A percentile compares a stretch with the other conserved stretches of the same genome.
These are phyloP conservation scores for Takakia lepidozioides DNA, from an alignment of 225 moss, liverwort and hornwort species.

Conservation along the genomic window DNA sequence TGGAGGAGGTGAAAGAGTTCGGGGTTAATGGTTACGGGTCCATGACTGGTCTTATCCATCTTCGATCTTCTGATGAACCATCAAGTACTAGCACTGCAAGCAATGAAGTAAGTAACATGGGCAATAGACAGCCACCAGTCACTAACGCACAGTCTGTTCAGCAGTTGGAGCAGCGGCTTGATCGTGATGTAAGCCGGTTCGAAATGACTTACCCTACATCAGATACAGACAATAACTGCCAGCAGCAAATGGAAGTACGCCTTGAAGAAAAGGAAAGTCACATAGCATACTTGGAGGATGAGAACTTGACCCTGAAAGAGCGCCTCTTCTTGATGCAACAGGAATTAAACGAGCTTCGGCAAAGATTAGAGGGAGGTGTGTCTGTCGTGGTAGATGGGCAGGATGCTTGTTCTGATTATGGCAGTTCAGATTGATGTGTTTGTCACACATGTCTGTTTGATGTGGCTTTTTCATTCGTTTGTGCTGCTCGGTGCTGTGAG, in stretches of 20 bases:
- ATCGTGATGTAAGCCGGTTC: conserved; percentile 37
- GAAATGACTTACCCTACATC: conserved; percentile 23
- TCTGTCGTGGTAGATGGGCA: conserved; percentile 46
- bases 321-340: conserved; percentile 57
- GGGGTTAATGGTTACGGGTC: conserved; percentile 81
- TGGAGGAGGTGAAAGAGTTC: conserved; percentile 40
- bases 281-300: conserved; percentile 66
- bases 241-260: conserved; percentile 50
- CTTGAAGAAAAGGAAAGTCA: conserved; percentile 56
- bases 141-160: conserved; percentile 30
- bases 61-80: conserved; percentile 36
- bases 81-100: conserved; percentile 26
- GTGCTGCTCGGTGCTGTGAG: no score
- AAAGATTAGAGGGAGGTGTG: conserved; percentile 42
- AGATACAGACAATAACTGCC: conserved; percentile 7
- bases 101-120: conserved; percentile 9
- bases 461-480: no score
- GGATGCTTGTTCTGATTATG: conserved; percentile 71
- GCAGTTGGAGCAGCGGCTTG: conserved; percentile 58
- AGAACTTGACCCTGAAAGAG: conserved; percentile 54
- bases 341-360: conserved; percentile 44
- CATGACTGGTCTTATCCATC: conserved; percentile 81
- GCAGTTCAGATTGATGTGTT: conserved; percentile 19
- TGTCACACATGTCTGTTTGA: background rate
- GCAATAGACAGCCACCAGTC: conserved; percentile 26